Base-by-base conservation (phyloP, 2,329 filamentous ascomycete species). In the Paramyrothecium sp. region DNA sequence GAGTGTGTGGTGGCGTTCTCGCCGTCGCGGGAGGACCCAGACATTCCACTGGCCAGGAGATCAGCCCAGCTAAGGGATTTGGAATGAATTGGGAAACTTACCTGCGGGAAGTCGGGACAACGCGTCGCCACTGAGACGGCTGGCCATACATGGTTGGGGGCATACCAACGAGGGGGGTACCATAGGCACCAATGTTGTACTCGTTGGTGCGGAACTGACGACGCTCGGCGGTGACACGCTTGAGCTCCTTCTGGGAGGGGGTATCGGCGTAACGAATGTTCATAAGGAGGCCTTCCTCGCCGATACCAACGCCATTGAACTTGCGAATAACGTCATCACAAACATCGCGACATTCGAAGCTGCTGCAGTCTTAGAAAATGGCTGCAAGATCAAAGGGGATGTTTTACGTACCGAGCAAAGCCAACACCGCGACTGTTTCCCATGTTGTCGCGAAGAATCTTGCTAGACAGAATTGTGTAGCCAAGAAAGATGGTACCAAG, bases 221-320 rank as follows among this genome's bases (percentile, higher is more conserved):
- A 57, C 93, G 91, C 72, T 97, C 92, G 33, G 95, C 92, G 47
- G 94, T 98, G 71, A 97, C 90, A 62, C 95, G 90, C 83, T 99
- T 99, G 65, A 99, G 83, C 71, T 95, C 87, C 80, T 99, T 99
- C 75, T 99, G 95, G 61, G 94, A 90, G 56, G 95, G 91, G 41
- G 95, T 99, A 70, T 99, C 95, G 61, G 96, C 94, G 73, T 96
- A 99, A 63, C 95, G 93, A 65, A 99, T 92, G 76, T 97, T 93
- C 76, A 95, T 86, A 61, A 93, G 88, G 63, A 95, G 85, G 26
- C 89, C 87, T 67, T 96, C 91, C 34, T 90, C 87, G 46, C 90
- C 90, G 63, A 91, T 83, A 30, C 84, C 78, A 64, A 88, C 80
- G 62, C 95, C 94, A 75, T 96, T 93, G 76, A 90, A 99, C 62